Percentiles rank a stretch among this genome's conserved stretches.
phyloP scores from a whole-genome alignment of 371 early-diverging fungal genomes.

The Apophysomyces elegans region DNA sequence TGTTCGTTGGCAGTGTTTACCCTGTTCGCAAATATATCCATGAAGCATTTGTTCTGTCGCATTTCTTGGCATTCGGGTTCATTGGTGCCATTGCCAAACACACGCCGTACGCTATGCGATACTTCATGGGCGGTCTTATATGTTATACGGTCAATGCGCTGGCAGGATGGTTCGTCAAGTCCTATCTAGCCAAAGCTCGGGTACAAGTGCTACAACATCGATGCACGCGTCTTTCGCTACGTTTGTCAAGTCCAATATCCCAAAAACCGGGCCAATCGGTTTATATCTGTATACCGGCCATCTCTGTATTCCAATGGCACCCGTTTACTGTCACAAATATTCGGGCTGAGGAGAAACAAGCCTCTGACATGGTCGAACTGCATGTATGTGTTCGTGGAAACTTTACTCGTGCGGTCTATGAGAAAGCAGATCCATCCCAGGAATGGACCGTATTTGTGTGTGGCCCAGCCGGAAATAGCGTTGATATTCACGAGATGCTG shows the following conservation, averaged over 20 bases:
- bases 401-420: constrained; percentile 51
- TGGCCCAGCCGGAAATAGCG: constrained; percentile 54
- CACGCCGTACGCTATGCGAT: constrained; percentile 67
- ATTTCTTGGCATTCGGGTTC: constrained; percentile 53
- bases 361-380: constrained; percentile 40
- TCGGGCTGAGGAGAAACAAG: constrained; percentile 7
- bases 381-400: constrained; percentile 57
- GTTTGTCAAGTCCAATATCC: constrained; percentile 38
- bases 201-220: constrained; percentile 48
- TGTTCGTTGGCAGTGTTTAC: constrained; percentile 52
- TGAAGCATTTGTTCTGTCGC: constrained; percentile 53
- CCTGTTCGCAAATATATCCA: constrained; percentile 57
- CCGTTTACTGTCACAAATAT: constrained; percentile 63
- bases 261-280: constrained; percentile 61
- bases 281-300: constrained; percentile 56
- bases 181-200: constrained; percentile 50
- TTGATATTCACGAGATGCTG: constrained; percentile 24
- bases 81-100: constrained; percentile 58
- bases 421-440: constrained; percentile 34
- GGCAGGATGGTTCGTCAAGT: constrained; percentile 61
- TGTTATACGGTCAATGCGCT: constrained; percentile 53
- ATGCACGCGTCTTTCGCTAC: constrained; percentile 51
- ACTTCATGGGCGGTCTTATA: constrained; percentile 55
- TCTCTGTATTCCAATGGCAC: constrained; percentile 65
- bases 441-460: constrained; percentile 50